Evolutionary conservation across 2,329 filamentous ascomycete species (phyloP).

Genomic region (Aphanocladium album): DNA sequence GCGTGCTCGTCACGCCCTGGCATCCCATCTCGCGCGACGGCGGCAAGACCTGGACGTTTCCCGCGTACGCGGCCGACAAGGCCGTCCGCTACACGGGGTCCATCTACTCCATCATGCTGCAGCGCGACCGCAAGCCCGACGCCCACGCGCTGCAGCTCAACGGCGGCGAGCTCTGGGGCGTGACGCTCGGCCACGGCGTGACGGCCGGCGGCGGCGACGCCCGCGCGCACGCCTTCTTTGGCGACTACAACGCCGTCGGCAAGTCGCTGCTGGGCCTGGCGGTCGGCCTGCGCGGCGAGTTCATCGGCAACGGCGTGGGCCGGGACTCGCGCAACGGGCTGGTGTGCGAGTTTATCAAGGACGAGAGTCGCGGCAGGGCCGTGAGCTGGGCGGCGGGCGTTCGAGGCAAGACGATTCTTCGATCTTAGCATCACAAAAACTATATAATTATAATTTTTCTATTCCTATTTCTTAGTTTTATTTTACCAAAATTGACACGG

Average conservation of each 20-base stretch:
- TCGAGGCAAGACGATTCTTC: background rate
- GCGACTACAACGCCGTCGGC: conserved; percentile 41
- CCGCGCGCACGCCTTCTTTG: conserved; percentile 51
- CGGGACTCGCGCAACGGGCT: conserved; percentile 34
- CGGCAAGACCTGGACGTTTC: conserved; percentile 44
- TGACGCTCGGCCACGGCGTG: conserved; percentile 56
- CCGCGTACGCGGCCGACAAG: conserved; percentile 30
- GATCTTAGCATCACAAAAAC: no score
- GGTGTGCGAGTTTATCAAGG: conserved; percentile 28
- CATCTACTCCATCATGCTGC: conserved; percentile 54
- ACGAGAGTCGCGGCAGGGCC: background rate
- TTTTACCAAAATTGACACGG: background rate
- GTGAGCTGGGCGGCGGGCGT: conserved; percentile 23
- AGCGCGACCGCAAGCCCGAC: conserved; percentile 36
- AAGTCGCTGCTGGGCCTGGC: conserved; percentile 33
- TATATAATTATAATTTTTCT: background rate
- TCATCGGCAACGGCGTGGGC: conserved; percentile 38
- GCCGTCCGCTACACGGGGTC: conserved; percentile 41
- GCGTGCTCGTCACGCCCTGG: conserved; percentile 53
- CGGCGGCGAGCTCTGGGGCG: conserved; percentile 40
- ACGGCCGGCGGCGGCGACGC: conserved; percentile 26
- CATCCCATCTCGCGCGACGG: conserved; percentile 46
- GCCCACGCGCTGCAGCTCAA: conserved; percentile 47
- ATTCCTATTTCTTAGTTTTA: background rate
- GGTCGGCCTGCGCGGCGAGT: conserved; percentile 34